Conservation (phyloP, 768 basidiomycete species). For the Rhodotorula kratochvilovae region DNA sequence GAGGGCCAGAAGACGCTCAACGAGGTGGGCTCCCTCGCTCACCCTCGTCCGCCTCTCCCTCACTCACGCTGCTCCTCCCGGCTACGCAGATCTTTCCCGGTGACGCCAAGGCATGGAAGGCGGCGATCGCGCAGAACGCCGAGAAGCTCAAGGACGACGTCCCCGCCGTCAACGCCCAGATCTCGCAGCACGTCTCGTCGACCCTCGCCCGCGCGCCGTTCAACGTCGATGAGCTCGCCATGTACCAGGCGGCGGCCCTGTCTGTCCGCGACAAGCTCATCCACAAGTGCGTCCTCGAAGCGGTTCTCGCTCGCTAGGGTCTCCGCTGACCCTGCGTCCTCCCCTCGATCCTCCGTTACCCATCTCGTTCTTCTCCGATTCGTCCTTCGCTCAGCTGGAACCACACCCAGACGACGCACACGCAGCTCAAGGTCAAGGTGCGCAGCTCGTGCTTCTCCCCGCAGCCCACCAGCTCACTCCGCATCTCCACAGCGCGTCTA, state of each 20-base stretch:
- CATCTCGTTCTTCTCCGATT: background rate
- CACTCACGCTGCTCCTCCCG: background rate
- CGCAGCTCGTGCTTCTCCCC: conserved; percentile 3
- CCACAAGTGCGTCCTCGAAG: background rate
- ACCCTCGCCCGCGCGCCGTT: conserved; percentile 85
- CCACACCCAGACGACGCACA: conserved; percentile 45
- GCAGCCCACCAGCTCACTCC: too few species aligned
- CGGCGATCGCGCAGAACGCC: conserved; percentile 15
- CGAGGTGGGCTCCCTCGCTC: conserved; percentile 1
- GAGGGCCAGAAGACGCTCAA: conserved; percentile 16
- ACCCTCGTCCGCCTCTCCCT: background rate
- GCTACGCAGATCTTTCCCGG: conserved; percentile 33
- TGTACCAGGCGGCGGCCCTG: conserved; percentile 86
- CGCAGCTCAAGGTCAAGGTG: conserved; percentile 48
- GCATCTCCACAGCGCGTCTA: conserved; percentile 51
- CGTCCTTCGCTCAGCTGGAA: conserved; percentile 1
- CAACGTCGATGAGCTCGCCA: conserved; percentile 77
- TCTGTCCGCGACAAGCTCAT: conserved; percentile 77
- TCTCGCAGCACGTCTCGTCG: conserved; percentile 49
- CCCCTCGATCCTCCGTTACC: background rate
- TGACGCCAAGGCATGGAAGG: conserved; percentile 27
- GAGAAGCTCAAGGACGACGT: conserved; percentile 7
- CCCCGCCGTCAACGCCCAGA: conserved; percentile 17
- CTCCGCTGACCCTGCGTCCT: too few species aligned
- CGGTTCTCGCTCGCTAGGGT: too few species aligned